These are phyloP conservation scores for Candida tropicalis DNA, from an alignment of 1,139 yeast genomes.

Conservation along the genomic window DNA sequence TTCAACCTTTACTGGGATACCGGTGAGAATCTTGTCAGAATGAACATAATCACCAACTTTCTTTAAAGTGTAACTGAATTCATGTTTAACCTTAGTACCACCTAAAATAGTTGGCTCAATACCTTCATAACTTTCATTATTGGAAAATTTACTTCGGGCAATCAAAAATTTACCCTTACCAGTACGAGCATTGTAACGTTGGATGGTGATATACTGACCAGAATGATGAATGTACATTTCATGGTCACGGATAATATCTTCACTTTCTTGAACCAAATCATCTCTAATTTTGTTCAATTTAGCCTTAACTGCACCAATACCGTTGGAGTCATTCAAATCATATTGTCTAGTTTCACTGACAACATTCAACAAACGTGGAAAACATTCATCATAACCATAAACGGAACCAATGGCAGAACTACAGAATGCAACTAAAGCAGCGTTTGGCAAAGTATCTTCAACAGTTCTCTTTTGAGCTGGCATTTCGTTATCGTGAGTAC, in stretches of 20 bases:
- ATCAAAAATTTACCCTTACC: constrained; percentile 90
- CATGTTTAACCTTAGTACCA: constrained; percentile 65
- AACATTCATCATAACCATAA: constrained; percentile 92
- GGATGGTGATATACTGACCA: constrained; percentile 89
- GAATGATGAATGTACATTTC: constrained; percentile 96
- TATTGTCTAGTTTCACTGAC: constrained; percentile 78
- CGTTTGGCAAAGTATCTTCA: constrained; percentile 92
- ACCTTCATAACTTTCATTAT: constrained; percentile 46
- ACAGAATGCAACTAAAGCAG: constrained; percentile 91
- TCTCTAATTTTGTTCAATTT: constrained; percentile 60
- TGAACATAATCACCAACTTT: constrained; percentile 52
- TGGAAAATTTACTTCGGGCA: constrained; percentile 78
- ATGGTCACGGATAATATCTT: constrained; percentile 67
- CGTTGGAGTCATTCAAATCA: constrained; percentile 51
- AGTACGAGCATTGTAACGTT: constrained; percentile 77
- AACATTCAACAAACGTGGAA: constrained; percentile 76
- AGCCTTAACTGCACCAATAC: constrained; percentile 73
- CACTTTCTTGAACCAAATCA: constrained; percentile 64
- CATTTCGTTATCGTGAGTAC: constrained; percentile 93
- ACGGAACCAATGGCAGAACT: constrained; percentile 95
- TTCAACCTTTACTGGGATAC: constrained; percentile 66
- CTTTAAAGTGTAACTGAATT: constrained; percentile 61
- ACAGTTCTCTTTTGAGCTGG: constrained; percentile 89
- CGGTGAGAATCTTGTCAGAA: constrained; percentile 46
- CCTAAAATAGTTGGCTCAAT: constrained; percentile 63